Conservation (phyloP, 2,329 filamentous ascomycete genomes). For the Lecanosticta acicola region DNA sequence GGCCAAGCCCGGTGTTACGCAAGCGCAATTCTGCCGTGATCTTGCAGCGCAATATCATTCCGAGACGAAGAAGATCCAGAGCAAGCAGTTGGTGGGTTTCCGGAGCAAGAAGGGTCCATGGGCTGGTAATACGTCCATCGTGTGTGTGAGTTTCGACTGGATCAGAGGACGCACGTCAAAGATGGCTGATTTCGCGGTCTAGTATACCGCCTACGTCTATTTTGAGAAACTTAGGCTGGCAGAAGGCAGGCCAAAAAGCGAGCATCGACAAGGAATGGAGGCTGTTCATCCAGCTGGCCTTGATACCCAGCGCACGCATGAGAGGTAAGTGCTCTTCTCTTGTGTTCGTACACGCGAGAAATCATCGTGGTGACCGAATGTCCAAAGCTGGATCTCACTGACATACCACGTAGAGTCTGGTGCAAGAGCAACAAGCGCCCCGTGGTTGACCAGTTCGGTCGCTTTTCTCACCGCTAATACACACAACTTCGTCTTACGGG, state of each 20-base stretch:
- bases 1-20: slow-evolving; percentile 43
- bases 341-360: too few relatives aligned
- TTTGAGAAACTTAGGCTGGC: slow-evolving; percentile 57
- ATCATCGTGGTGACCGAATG: too few relatives aligned
- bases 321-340: not conserved
- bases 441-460: not conserved
- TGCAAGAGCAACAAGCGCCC: not conserved
- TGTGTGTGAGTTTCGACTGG: slow-evolving; percentile 34
- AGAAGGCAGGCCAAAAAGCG: slow-evolving; percentile 48
- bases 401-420: not conserved
- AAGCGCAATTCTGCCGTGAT: slow-evolving; percentile 49
- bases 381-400: too few relatives aligned
- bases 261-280: slow-evolving; percentile 51
- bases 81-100: slow-evolving; percentile 46
- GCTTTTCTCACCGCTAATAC: too few relatives aligned
- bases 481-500: not conserved
- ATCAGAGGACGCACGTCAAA: slow-evolving; percentile 30
- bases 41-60: slow-evolving; percentile 41
- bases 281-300: slow-evolving; percentile 26
- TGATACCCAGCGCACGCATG: slow-evolving; percentile 5
- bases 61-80: slow-evolving; percentile 37
- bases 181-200: not conserved
- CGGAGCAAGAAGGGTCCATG: slow-evolving; percentile 45
- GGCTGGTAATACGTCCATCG: slow-evolving; percentile 44
- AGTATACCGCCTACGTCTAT: slow-evolving; percentile 32